Evolutionary conservation across 2,329 filamentous ascomycete species (phyloP), one percentile per base, ranked within the genome.

Genomic region (Epicoccum sorghinum): DNA sequence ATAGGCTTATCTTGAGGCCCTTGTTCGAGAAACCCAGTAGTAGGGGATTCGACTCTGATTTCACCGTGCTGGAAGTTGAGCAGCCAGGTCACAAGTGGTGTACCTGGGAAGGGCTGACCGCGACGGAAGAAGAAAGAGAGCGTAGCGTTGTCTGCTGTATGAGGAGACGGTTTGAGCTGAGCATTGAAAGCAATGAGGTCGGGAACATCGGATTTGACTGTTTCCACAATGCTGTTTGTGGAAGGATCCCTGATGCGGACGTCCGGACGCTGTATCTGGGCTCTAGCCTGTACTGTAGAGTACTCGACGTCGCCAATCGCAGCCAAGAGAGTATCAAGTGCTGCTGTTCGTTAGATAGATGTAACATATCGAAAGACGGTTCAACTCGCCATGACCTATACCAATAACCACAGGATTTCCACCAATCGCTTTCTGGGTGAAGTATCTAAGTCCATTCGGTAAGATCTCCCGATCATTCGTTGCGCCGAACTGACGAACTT

Each of bases 141-240:
- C 2, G 52, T 39, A 7, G 63, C 65, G 1, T 58, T 52, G 12
- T 55, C 27, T 6, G 51, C 57, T 12, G 54, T 40, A 12, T 48
- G 22, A 0, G 49, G 18, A 5, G 33, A 57, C 1, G 53, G 52
- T 13, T 24, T 22, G 4, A 64, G 38, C 12, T 42, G 50, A 14
- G 79, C 80, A 23, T 78, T 71, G 1, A 78, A 52, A 7, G 70
- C 61, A 30, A 82, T 29, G 29, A 77, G 68, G 56, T 84, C 82
- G 0, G 80, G 80, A 1, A 82, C 77, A 22, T 79, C 68, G 0
- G 78, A 78, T 0, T 14, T 45, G 0, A 63, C n/a, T 2, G 36
- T 49, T 10, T 55, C 44, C 13, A 40, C 39, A 13, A 53, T 32
- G 5, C 43, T 8, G 4, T 52, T 58, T 42, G 12, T 35, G 10